Evolutionary conservation across 2,329 filamentous ascomycete species (phyloP).

Genomic region (Ceratocystis smalleyi): DNA sequence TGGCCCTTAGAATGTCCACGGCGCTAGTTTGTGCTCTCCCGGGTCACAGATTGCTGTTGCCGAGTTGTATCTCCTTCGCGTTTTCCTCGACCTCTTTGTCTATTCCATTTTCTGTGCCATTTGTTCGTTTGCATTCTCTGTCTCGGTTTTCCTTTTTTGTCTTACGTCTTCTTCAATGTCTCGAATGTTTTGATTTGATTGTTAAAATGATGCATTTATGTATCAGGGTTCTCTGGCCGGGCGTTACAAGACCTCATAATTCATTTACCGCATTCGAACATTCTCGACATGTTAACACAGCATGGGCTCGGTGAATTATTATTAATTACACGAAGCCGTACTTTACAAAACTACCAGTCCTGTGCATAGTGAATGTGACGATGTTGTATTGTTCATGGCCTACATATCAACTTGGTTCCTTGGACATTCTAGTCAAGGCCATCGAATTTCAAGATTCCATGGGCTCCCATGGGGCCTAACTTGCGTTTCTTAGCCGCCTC

Average conservation of each 20-base stretch:
- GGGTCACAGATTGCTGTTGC: not conserved
- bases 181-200: not conserved
- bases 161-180: not conserved
- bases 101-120: not conserved
- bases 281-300: too few relatives aligned
- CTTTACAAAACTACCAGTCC: not conserved
- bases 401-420: not conserved
- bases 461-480: slow-evolving; percentile 35
- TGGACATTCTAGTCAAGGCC: slow-evolving; percentile 27
- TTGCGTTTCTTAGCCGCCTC: slow-evolving; percentile 26
- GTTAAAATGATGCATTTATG: not conserved
- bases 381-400: too few relatives aligned
- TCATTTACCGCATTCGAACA: not conserved
- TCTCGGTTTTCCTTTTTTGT: slow-evolving; percentile 4
- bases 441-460: slow-evolving; percentile 36
- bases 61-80: not conserved
- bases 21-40: not conserved
- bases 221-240: not conserved
- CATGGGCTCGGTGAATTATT: too few relatives aligned
- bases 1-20: not conserved
- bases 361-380: not conserved
- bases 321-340: too few relatives aligned
- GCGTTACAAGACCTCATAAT: not conserved
- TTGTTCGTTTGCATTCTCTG: not conserved
- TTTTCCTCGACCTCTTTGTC: not conserved